Percentiles rank a stretch among this genome's conserved stretches.
Conservation (phyloP, 2,329 filamentous ascomycete species). For the Parasarocladium wereldwijsianum region DNA sequence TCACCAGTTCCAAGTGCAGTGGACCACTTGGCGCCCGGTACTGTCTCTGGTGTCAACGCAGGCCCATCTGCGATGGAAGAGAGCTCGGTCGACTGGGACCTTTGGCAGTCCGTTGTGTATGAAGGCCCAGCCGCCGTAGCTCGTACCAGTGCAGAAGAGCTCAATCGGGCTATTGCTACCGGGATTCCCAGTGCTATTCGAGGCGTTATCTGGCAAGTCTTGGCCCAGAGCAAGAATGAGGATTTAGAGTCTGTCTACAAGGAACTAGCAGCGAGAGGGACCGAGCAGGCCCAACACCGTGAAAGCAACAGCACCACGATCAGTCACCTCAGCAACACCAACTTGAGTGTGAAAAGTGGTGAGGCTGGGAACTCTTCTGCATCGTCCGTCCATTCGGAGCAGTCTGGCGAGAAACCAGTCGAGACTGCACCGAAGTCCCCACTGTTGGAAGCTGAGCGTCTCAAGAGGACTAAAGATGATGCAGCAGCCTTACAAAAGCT, state of each 20-base stretch:
- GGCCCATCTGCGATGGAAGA: conserved; percentile 59
- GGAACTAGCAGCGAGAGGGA: conserved; percentile 65
- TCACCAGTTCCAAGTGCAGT: conserved; percentile 51
- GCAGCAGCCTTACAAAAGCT: conserved; percentile 59
- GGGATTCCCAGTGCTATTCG: conserved; percentile 91
- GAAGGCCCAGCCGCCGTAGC: conserved; percentile 83
- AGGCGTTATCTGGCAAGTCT: conserved; percentile 97
- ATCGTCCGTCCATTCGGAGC: conserved; percentile 71
- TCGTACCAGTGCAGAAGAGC: conserved; percentile 73
- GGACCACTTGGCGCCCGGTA: conserved; percentile 64
- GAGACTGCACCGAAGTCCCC: conserved; percentile 52
- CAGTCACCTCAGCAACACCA: conserved; percentile 38
- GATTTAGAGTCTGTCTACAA: conserved; percentile 78
- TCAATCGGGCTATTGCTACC: conserved; percentile 80
- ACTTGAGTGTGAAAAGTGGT: conserved; percentile 40
- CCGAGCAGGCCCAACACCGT: conserved; percentile 60
- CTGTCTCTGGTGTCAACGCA: conserved; percentile 65
- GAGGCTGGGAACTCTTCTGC: conserved; percentile 62
- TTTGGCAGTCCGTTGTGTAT: conserved; percentile 94
- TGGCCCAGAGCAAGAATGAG: conserved; percentile 89
- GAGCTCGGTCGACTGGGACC: conserved; percentile 86
- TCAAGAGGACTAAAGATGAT: conserved; percentile 70
- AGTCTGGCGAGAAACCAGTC: conserved; percentile 43
- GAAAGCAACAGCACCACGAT: conserved; percentile 38
- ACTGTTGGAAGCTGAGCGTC: conserved; percentile 49